Evolutionary conservation across 768 basidiomycete species (phyloP).

Genomic region (Tephrocybe sp.): DNA sequence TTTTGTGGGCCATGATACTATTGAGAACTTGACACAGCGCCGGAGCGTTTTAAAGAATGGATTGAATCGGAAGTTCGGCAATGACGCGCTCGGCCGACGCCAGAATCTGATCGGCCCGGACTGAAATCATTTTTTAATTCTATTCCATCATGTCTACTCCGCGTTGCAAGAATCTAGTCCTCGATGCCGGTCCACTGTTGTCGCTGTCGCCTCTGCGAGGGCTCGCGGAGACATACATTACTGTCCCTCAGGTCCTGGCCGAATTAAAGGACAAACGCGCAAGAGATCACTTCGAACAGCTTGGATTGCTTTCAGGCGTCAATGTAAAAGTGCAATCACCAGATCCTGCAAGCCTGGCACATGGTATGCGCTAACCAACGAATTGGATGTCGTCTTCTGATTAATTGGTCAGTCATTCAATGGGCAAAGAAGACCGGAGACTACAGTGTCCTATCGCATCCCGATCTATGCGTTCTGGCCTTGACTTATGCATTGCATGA

Average conservation of each 20-base stretch:
- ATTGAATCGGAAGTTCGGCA: slow-evolving; percentile 16
- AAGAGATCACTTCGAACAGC: slow-evolving; percentile 79
- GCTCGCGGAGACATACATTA: slow-evolving; percentile 81
- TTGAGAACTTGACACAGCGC: background rate
- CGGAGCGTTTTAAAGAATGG: slow-evolving; percentile 12
- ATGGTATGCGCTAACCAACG: slow-evolving; percentile 40
- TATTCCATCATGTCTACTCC: slow-evolving; percentile 23
- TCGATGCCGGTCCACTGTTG: slow-evolving; percentile 93
- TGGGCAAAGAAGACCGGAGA: slow-evolving; percentile 97
- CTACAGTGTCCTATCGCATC: slow-evolving; percentile 85
- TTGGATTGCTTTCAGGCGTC: slow-evolving; percentile 76
- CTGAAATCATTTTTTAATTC: background rate
- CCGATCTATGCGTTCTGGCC: slow-evolving; percentile 90
- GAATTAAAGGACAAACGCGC: slow-evolving; percentile 91
- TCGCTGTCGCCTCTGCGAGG: slow-evolving; percentile 89
- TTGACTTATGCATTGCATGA: slow-evolving; percentile 79
- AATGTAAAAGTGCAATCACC: slow-evolving; percentile 71
- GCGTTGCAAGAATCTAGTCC: slow-evolving; percentile 76
- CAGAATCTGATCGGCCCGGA: too few relatives aligned
- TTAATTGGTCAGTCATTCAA: slow-evolving; percentile 64
- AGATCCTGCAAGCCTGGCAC: slow-evolving; percentile 64
- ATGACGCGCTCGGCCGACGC: slow-evolving; percentile 17
- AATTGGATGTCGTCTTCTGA: background rate
- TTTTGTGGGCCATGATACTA: slow-evolving; percentile 40
- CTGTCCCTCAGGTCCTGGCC: slow-evolving; percentile 85